Conservation (phyloP, 2,329 filamentous ascomycete species). For the Pyrenophora tritici-repentis region DNA sequence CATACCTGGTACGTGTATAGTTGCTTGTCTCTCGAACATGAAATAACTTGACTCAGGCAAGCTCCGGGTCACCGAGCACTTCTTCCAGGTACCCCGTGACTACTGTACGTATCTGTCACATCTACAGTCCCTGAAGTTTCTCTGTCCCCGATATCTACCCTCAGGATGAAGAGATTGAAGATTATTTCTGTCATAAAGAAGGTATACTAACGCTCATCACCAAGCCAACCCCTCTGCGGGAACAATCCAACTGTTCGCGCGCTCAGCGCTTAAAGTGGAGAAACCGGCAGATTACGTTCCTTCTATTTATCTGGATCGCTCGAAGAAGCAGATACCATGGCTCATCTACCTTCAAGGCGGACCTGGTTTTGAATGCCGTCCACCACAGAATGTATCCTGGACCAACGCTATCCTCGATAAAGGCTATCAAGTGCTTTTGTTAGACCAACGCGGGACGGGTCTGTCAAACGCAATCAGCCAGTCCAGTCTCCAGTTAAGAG, state of each 20-base stretch:
- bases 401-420: slow-evolving; percentile 73
- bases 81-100: slow-evolving; percentile 85
- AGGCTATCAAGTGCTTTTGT: slow-evolving; percentile 80
- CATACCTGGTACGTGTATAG: slow-evolving; percentile 46
- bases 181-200: not conserved
- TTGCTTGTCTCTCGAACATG: not conserved
- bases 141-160: not conserved
- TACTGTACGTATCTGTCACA: slow-evolving; percentile 52
- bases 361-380: slow-evolving; percentile 75
- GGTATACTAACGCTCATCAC: not conserved
- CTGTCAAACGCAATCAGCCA: slow-evolving; percentile 80
- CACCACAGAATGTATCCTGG: slow-evolving; percentile 74
- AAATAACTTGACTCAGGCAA: slow-evolving; percentile 60
- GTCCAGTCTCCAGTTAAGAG: slow-evolving; percentile 68
- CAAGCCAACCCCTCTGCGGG: slow-evolving; percentile 59
- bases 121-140: not conserved
- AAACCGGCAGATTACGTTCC: slow-evolving; percentile 57
- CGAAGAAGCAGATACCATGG: slow-evolving; percentile 61
- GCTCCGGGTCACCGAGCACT: slow-evolving; percentile 76
- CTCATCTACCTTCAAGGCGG: slow-evolving; percentile 81
- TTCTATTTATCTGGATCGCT: slow-evolving; percentile 57
- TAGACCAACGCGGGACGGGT: slow-evolving; percentile 93
- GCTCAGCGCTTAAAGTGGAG: slow-evolving; percentile 71
- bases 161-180: not conserved
- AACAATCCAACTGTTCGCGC: slow-evolving; percentile 76